These are phyloP conservation scores for Clathrus columnatus DNA, from an alignment of 768 basidiomycete genomes.

Conservation along the genomic window DNA sequence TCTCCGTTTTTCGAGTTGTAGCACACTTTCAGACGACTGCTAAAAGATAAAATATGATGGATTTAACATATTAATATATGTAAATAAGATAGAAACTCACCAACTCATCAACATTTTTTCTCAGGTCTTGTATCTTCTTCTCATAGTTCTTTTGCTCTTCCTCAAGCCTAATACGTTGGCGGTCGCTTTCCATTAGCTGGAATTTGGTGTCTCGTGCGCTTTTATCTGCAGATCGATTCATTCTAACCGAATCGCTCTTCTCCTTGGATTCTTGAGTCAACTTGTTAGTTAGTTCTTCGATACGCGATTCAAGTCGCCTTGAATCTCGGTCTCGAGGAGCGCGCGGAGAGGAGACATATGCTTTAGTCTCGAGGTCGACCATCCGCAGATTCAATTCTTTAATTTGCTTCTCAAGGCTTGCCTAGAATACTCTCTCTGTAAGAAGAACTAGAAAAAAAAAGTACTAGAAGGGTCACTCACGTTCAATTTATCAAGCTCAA, in stretches of 20 bases:
- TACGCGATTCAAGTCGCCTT: conserved; percentile 56
- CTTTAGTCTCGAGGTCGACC: conserved; percentile 74
- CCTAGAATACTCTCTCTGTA: conserved; percentile 50
- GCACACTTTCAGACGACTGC: conserved; percentile 64
- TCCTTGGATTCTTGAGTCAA: conserved; percentile 45
- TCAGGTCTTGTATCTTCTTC: conserved; percentile 44
- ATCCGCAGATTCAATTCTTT: conserved; percentile 79
- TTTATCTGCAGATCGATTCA: conserved; percentile 37
- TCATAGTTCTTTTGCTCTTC: conserved; percentile 58
- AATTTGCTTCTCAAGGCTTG: conserved; percentile 73
- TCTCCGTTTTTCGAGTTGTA: conserved; percentile 63
- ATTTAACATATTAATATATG: background rate
- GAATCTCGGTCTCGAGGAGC: conserved; percentile 36
- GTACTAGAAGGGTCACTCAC: conserved; percentile 32
- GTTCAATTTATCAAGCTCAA: conserved; percentile 68
- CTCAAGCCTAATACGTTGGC: conserved; percentile 52
- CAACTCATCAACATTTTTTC: conserved; percentile 50
- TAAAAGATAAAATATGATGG: conserved; percentile 19
- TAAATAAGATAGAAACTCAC: conserved; percentile 31
- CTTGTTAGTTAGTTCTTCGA: conserved; percentile 63
- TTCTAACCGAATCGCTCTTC: conserved; percentile 24
- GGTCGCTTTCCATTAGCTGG: conserved; percentile 53
- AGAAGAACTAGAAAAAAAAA: conserved; percentile 6
- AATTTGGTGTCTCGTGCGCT: conserved; percentile 42
- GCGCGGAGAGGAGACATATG: conserved; percentile 50